Conservation (phyloP, 2,329 filamentous ascomycete genomes). For the Calonectria hongkongensis region DNA sequence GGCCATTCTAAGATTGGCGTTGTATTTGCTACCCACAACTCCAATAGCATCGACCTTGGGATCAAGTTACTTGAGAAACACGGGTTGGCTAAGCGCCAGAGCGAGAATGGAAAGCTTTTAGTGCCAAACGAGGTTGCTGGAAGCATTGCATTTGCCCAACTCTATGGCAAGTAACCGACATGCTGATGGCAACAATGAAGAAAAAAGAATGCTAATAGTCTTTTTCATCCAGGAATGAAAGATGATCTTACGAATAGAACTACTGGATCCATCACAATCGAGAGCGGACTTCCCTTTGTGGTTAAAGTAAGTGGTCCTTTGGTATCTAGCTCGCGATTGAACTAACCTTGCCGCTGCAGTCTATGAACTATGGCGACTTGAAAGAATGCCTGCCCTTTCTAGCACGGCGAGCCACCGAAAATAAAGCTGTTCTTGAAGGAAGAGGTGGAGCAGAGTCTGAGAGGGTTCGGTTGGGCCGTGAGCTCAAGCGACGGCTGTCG, state of each 20-base stretch:
- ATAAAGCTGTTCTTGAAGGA: conserved; percentile 46
- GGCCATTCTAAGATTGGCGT: conserved; percentile 38
- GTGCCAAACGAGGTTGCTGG: conserved; percentile 36
- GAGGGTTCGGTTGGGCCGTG: conserved; percentile 40
- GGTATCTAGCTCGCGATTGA: neutral
- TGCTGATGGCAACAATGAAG: neutral
- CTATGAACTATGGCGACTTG: conserved; percentile 47
- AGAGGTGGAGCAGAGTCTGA: conserved; percentile 44
- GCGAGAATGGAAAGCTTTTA: conserved; percentile 20
- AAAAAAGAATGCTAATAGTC: neutral
- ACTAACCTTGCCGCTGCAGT: conserved; percentile 9
- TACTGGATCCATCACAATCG: conserved; percentile 36
- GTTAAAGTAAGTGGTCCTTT: conserved; percentile 38
- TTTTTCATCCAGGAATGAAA: conserved; percentile 37
- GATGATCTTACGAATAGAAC: conserved; percentile 46
- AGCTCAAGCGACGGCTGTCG: conserved; percentile 35
- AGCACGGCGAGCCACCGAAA: conserved; percentile 43
- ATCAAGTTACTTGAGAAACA: conserved; percentile 37
- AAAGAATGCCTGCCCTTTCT: conserved; percentile 45
- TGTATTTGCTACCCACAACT: conserved; percentile 43
- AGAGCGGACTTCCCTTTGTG: conserved; percentile 40
- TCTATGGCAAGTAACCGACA: conserved; percentile 29
- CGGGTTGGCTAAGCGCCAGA: conserved; percentile 27
- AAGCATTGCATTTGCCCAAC: conserved; percentile 42
- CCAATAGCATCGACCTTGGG: conserved; percentile 40